Percentiles rank a stretch among this genome's conserved stretches.
These are phyloP conservation scores for Vitis amurensis DNA, from an alignment of 164 flowering plant species.

Conservation along the genomic window DNA sequence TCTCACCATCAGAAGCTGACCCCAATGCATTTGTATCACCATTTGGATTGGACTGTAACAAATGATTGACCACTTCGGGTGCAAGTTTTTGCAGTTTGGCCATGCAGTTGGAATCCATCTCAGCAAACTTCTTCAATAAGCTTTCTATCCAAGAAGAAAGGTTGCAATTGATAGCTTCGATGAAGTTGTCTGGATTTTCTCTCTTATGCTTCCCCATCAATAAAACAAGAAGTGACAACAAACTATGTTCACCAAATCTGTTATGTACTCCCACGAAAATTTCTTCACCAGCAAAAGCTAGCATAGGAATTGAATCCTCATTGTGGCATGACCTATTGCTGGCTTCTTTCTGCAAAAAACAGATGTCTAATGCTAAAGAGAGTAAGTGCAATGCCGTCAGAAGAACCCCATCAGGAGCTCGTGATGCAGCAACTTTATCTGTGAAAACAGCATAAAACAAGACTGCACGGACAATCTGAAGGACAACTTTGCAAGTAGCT, in stretches of 20 bases:
- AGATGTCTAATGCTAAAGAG: conserved; percentile 74
- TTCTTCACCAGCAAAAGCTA: conserved; percentile 68
- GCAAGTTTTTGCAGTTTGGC: conserved; percentile 54
- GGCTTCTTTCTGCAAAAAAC: conserved; percentile 42
- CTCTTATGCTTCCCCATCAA: conserved; percentile 66
- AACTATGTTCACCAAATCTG: conserved; percentile 46
- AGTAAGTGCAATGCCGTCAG: conserved; percentile 83
- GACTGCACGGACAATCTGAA: conserved; percentile 73
- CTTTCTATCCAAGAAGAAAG: conserved; percentile 56
- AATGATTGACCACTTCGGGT: conserved; percentile 63
- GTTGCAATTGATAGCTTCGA: conserved; percentile 58
- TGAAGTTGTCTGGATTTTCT: conserved; percentile 28
- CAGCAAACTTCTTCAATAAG: conserved; percentile 69
- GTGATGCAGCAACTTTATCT: conserved; percentile 52
- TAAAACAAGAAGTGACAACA: conserved; percentile 77
- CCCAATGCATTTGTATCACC: conserved; percentile 19
- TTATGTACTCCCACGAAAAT: conserved; percentile 31
- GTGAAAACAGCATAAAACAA: conserved; percentile 68
- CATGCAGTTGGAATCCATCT: conserved; percentile 65
- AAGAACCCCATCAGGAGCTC: conserved; percentile 90
- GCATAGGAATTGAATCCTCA: conserved; percentile 45
- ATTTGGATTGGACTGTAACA: conserved; percentile 24
- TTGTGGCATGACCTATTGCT: conserved; percentile 15
- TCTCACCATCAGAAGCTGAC: conserved; percentile 54
- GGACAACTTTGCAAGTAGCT: conserved; percentile 62